Evolutionary conservation across 2,329 filamentous ascomycete genomes (phyloP), one percentile per base, ranked within the genome.

Genomic region (Colletotrichum falcatum): DNA sequence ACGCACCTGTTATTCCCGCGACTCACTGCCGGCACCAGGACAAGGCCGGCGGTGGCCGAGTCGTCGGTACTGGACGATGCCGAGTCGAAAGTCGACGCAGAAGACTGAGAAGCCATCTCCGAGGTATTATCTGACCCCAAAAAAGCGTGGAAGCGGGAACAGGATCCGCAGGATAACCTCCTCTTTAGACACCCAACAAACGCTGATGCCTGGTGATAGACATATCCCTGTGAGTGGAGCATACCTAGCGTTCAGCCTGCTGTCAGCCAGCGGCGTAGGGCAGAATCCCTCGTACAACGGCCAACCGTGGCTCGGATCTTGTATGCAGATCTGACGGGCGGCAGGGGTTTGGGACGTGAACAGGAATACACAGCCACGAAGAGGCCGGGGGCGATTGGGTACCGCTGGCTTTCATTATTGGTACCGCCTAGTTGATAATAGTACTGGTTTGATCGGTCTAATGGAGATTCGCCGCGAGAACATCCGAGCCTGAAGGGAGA

Each of bases 1-100:
- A 35, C 62, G 48, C 58, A 70, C 66, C 55, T 60, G 33, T 61
- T 61, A 20, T 54, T 70, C 11, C 55, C 66, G 23, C 62, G 62
- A 9, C 46, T 28, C 55, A 51, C 48, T 16, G 26, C 55, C 39
- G n/a, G 48, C 48, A 66, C 35, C 48, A 63, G 66, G 26, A 48
- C 39, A 51, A 66, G 55, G 23, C 39, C 48, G 16, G 4, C 26
- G 26, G 28, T 23, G 30, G 54, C 26, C 55, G 55, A 39, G 39
- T 49, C 66, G 39, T 49, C 66, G 16, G 55, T 33, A 20, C 39
- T 61, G 8, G 61, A 46, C n/a, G 54, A 44, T 11, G 11, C 53
- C 6, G 66, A 60, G 20, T 37, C 30, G 26, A 39, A 59, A 18
- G 46, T 53, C 18, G 35, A 54, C 16, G 30, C 30, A 1, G 37